These are phyloP conservation scores for Colletotrichum somersetense DNA, from an alignment of 2,329 filamentous ascomycete genomes.

Conservation along the genomic window DNA sequence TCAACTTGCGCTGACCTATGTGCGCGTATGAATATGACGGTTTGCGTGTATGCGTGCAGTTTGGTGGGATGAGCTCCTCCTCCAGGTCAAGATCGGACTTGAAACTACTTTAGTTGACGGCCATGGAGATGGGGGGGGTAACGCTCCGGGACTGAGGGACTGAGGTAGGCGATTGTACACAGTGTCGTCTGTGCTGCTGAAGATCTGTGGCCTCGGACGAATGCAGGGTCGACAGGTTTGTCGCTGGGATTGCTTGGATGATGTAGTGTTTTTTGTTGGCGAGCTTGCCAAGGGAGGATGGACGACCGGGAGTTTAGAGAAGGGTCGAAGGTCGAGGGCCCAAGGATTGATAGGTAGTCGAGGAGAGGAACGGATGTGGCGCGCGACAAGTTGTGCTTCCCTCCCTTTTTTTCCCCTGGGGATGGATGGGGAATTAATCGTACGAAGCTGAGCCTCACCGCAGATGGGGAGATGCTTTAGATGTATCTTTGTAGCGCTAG, in stretches of 20 bases:
- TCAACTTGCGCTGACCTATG: slow-evolving; percentile 29
- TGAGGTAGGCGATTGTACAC: slow-evolving; percentile 28
- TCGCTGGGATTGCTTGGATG: slow-evolving; percentile 19
- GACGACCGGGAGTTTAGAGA: slow-evolving; percentile 17
- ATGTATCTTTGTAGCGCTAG: slow-evolving; percentile 19
- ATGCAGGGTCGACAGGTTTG: slow-evolving; percentile 15
- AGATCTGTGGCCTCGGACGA: slow-evolving; percentile 28
- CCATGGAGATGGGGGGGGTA: slow-evolving; percentile 39
- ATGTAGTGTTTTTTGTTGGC: slow-evolving; percentile 17
- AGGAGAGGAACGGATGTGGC: slow-evolving; percentile 29
- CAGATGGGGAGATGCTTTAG: slow-evolving; percentile 27
- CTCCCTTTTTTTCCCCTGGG: slow-evolving; percentile 34
- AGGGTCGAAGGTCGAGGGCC: slow-evolving; percentile 10
- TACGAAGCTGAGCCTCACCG: slow-evolving; percentile 40
- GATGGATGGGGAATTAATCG: slow-evolving; percentile 32
- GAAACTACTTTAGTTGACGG: slow-evolving; percentile 33
- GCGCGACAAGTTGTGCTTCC: slow-evolving; percentile 20
- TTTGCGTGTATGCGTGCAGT: slow-evolving; percentile 11
- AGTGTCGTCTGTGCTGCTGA: slow-evolving; percentile 38
- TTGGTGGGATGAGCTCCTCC: slow-evolving; percentile 17
- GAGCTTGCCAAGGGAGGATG: slow-evolving; percentile 20
- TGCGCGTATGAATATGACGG: not conserved
- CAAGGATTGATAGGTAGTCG: slow-evolving; percentile 7
- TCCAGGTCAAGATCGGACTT: slow-evolving; percentile 22
- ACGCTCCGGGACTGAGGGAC: slow-evolving; percentile 16